Evolutionary conservation across 2,329 filamentous ascomycete genomes (phyloP).

Genomic region (Arthrobotrys pseudoclavata): DNA sequence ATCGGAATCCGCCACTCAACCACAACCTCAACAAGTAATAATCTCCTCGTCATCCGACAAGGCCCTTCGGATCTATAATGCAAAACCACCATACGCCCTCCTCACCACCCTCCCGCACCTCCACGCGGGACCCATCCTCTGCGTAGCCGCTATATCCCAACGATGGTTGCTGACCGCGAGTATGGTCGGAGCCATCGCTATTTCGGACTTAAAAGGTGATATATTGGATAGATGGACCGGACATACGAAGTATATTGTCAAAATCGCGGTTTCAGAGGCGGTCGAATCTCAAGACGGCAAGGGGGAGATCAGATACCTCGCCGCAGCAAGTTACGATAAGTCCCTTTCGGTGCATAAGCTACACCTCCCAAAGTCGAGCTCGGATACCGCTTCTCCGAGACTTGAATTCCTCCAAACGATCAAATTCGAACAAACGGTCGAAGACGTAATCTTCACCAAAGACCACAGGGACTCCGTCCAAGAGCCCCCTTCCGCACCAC

Average conservation of each 20-base stretch:
- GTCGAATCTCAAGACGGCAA: constrained; percentile 14
- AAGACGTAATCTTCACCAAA: constrained; percentile 56
- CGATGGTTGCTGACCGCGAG: constrained; percentile 61
- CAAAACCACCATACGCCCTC: constrained; percentile 47
- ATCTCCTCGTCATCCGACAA: constrained; percentile 66
- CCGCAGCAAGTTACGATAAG: constrained; percentile 61
- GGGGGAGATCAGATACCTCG: constrained; percentile 49
- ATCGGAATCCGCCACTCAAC: constrained; percentile 8
- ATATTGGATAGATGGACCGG: constrained; percentile 37
- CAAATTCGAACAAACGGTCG: constrained; percentile 41
- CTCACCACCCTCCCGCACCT: constrained; percentile 55
- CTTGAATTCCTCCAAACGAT: constrained; percentile 33
- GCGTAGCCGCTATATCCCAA: constrained; percentile 50
- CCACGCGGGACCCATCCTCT: constrained; percentile 62
- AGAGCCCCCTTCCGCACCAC: constrained; percentile 3
- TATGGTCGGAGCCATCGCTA: constrained; percentile 61
- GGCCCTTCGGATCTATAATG: constrained; percentile 68
- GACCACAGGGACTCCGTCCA: constrained; percentile 26
- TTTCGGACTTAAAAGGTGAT: constrained; percentile 56
- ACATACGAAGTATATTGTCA: constrained; percentile 63
- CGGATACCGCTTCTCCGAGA: not conserved
- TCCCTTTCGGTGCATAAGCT: constrained; percentile 49
- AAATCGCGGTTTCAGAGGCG: constrained; percentile 53
- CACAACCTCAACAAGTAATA: constrained; percentile 62
- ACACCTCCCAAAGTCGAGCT: constrained; percentile 1